phyloP scores from a whole-genome alignment of 2,329 filamentous ascomycete species.

The Fusarium annulatum region DNA sequence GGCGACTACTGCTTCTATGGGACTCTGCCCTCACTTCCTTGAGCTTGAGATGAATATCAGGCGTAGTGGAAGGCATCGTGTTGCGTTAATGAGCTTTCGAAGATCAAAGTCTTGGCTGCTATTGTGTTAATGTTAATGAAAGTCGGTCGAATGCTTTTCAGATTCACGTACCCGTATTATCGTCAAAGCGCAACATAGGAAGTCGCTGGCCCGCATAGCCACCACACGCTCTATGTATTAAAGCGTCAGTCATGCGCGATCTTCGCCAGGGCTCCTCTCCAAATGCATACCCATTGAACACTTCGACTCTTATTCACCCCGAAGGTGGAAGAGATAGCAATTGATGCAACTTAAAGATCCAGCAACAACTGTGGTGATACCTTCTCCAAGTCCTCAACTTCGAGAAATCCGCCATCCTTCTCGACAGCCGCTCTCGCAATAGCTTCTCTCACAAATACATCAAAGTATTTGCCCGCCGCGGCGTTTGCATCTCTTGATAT shows the following conservation, averaged over 20 bases:
- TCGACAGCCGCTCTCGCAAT: constrained; percentile 82
- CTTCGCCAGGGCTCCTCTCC: too few relatives aligned
- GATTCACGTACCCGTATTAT: background rate
- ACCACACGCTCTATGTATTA: background rate
- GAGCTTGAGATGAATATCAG: background rate
- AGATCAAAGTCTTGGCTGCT: background rate
- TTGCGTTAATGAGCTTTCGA: background rate
- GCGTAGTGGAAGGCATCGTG: background rate
- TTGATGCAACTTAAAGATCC: constrained; percentile 71
- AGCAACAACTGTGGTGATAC: constrained; percentile 85
- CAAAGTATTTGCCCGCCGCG: constrained; percentile 85
- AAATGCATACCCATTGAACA: background rate
- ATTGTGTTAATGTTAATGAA: background rate
- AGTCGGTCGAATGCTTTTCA: background rate
- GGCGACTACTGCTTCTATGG: background rate
- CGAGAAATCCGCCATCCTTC: constrained; percentile 76
- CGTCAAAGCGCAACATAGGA: background rate
- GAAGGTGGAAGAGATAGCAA: background rate
- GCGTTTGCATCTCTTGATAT: constrained; percentile 82
- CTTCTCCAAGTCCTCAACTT: constrained; percentile 92
- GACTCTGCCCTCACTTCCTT: background rate
- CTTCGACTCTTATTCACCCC: background rate
- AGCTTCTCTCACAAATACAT: constrained; percentile 90
- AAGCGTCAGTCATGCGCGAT: background rate
- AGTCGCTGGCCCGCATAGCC: background rate